Percentiles rank a stretch among this genome's conserved stretches.
These are phyloP conservation scores for Jatropha podagrica DNA, from an alignment of 441 rosid species.

Conservation along the genomic window DNA sequence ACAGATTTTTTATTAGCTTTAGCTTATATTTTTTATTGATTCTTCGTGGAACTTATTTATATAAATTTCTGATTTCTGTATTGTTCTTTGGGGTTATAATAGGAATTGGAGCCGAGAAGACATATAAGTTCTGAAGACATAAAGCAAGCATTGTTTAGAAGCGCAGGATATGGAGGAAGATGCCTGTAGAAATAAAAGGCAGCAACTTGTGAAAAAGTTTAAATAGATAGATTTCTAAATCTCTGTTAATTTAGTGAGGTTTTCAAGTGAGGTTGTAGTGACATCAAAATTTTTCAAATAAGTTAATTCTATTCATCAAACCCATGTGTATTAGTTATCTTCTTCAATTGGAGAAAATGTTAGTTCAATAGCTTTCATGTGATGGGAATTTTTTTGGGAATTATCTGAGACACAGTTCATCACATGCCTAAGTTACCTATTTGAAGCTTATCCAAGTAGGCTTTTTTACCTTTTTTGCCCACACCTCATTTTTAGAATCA, in stretches of 20 bases:
- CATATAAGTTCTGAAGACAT: conserved; percentile 58
- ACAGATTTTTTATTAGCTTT: conserved; percentile 4
- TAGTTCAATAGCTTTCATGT: conserved; percentile 9
- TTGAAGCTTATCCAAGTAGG: not conserved
- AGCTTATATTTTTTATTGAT: not conserved
- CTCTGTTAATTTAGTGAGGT: conserved; percentile 24
- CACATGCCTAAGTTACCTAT: not conserved
- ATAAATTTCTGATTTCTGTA: not conserved
- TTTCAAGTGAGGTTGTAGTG: conserved; percentile 17
- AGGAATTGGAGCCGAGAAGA: conserved; percentile 49
- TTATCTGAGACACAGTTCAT: not conserved
- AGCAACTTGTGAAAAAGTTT: conserved; percentile 18
- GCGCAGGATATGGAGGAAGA: conserved; percentile 90
- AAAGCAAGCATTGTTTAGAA: conserved; percentile 74
- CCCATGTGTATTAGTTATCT: conserved; percentile 16
- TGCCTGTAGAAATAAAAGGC: conserved; percentile 43
- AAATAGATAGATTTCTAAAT: conserved; percentile 11
- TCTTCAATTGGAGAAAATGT: conserved; percentile 18
- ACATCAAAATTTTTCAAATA: conserved; percentile 24
- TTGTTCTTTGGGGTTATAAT: not conserved
- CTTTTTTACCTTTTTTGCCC: not conserved
- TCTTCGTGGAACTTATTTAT: not conserved
- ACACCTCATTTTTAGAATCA: not conserved
- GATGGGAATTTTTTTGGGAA: conserved; percentile 13
- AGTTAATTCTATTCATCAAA: conserved; percentile 21